Evolutionary conservation across 2,329 filamentous ascomycete genomes (phyloP), one percentile per base, ranked within the genome.

Genomic region (Trichocomaceae sp.): DNA sequence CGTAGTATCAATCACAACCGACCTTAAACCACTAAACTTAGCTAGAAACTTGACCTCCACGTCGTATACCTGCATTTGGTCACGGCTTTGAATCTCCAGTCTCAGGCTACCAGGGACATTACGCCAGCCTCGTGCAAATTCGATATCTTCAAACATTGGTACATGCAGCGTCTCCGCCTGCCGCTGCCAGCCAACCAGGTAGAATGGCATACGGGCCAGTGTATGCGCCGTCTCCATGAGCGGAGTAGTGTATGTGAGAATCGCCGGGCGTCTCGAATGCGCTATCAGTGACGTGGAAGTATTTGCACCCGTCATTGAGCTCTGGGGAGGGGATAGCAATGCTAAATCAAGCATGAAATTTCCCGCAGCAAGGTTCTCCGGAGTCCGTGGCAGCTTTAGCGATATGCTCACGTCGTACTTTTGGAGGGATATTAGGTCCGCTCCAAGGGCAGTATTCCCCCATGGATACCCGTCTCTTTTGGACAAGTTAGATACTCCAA

Each of bases 311-410:
- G 56, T 62, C 26, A 62, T 67, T 26, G 61, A 69, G 3, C 63
- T 68, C 8, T 72, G 70, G 22, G 71, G 69, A 22, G 73, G 72
- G 23, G 78, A 78, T 49, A 88, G 79, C 50, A 96, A 80, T 57
- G 83, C 81, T 15, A 96, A 75, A 47, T 88, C 85, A 17, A 97
- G 76, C 93, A 99, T 99, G 77, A 96, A 97, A 73, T 97, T 97
- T 26, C 93, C 93, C 13, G 82, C 81, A 2, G 80, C 81, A 20
- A 87, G 73, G 64, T 99, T 99, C 1, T 79, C 72, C 0, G 83
- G 84, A 2, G 89, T 93, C 41, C 86, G 84, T 17, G 93, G 93
- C 59, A 99, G 77, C 3, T 82, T 80, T 31, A 99, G 78, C 20
- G 83, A 77, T 1, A 97, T 78, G 5, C 81, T 79, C 42, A 99